A percentile compares a stretch with the other conserved stretches of the same genome.
phyloP scores from a whole-genome alignment of 2,329 filamentous ascomycete species.

The Aureobasidium namibiae region DNA sequence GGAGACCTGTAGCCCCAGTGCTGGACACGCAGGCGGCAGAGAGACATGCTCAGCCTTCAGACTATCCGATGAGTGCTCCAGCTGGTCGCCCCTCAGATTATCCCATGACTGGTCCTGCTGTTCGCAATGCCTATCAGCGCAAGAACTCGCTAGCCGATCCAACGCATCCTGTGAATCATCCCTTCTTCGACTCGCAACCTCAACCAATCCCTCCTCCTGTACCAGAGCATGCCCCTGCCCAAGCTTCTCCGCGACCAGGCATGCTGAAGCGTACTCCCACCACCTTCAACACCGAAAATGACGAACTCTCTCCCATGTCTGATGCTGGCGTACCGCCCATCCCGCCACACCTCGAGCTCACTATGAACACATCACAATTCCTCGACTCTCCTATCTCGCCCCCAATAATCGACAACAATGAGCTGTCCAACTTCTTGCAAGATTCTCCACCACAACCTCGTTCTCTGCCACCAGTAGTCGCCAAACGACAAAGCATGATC shows the following conservation, averaged over 20 bases:
- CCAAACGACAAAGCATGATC: background rate
- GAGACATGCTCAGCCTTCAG: background rate
- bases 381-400: background rate
- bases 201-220: background rate
- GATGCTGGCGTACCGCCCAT: background rate
- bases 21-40: constrained; percentile 2
- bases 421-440: background rate
- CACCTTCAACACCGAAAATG: background rate
- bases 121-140: background rate
- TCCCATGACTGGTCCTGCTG: too few relatives aligned
- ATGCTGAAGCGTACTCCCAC: constrained; percentile 1
- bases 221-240: background rate
- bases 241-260: background rate
- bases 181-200: background rate
- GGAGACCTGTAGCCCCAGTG: constrained; percentile 16
- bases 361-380: background rate
- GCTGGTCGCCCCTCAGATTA: too few relatives aligned
- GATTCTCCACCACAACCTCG: constrained; percentile 4
- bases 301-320: background rate
- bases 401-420: background rate
- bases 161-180: constrained; percentile 1
- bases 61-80: constrained; percentile 1
- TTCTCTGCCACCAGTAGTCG: background rate
- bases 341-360: background rate
- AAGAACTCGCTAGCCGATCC: constrained; percentile 4